Base-by-base conservation (phyloP, 164 flowering plant genomes). In the Annona squamosa region DNA sequence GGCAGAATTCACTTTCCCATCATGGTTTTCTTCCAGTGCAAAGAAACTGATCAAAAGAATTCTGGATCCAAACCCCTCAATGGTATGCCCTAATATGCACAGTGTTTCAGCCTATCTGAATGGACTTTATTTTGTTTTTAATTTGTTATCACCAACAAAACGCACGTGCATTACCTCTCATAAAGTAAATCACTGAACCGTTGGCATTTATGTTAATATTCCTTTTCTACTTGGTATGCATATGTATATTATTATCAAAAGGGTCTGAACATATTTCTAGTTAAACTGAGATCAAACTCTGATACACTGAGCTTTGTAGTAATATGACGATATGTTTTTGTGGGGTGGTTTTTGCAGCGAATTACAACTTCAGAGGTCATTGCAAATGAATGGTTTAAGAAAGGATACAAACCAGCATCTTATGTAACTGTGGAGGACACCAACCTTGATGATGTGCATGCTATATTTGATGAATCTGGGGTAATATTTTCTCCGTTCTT, bases 371-470 rank as follows among this genome's bases (percentile, higher is more conserved):
- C 89, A 5, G 97, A 93, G 75, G 86, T 96, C 63, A 87, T 92
- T 79, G 93, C 92, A 83, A 93, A 92, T 79, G 99, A 93, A 47
- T 96, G 99, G 99, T 96, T 96, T 79, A 96, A 88, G 83, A 96
- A 93, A 83, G 98, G 97, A 41, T 96, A 93, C 78, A 87, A 86
- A 81, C 89, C 89, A 45, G 91, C 97, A 10, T 77, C 18, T 41
- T 96, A 90, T 82, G 90, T 89, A 73, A 85, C 88, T 63, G 84
- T 82, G 64, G 82, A 93, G 72, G 85, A 86, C 63, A 79, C 75
- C 9, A 47, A 76, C 68, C 92, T 92, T 76, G 96, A 79, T 80
- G 97, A 96, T 76, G 89, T 96, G 72, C 82, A 93, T 84, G 88
- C 92, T 45, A 79, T 87, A 67, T 96, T 96, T 72, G 77, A 83